phyloP scores from a whole-genome alignment of 768 basidiomycete species.

The Krasilnikovozyma curviuscula region DNA sequence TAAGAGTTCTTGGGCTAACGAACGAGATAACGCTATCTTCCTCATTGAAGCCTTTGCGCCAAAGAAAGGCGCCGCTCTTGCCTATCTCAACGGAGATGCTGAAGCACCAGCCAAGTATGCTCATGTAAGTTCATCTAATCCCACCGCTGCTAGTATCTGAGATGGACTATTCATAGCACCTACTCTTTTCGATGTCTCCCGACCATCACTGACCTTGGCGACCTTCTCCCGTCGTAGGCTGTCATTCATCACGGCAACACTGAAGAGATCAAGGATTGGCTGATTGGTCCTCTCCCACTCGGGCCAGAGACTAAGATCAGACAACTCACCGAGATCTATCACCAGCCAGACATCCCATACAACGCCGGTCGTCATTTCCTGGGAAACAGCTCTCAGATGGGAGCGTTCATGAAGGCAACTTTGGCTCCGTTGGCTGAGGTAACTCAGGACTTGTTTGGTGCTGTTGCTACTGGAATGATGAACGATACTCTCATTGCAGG shows the following conservation, averaged over 20 bases:
- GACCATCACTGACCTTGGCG: not conserved
- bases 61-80: constrained; percentile 33
- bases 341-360: constrained; percentile 33
- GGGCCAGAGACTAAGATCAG: constrained; percentile 24
- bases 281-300: constrained; percentile 42
- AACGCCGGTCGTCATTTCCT: not conserved
- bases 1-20: constrained; percentile 17
- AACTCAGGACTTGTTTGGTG: constrained; percentile 35
- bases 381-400: not conserved
- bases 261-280: constrained; percentile 33
- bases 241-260: not conserved
- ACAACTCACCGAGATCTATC: constrained; percentile 36
- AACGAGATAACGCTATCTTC: constrained; percentile 37
- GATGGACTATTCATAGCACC: not conserved
- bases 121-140: too few relatives aligned
- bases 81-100: constrained; percentile 30
- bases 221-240: not conserved
- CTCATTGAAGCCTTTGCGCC: constrained; percentile 37
- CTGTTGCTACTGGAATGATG: not conserved
- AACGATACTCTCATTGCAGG: constrained; percentile 1
- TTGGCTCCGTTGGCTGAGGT: constrained; percentile 5
- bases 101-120: constrained; percentile 30
- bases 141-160: too few relatives aligned
- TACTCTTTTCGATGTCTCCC: not conserved
- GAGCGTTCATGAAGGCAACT: not conserved